Conservation (phyloP, 768 basidiomycete genomes). For the Lyophyllum shimeji region DNA sequence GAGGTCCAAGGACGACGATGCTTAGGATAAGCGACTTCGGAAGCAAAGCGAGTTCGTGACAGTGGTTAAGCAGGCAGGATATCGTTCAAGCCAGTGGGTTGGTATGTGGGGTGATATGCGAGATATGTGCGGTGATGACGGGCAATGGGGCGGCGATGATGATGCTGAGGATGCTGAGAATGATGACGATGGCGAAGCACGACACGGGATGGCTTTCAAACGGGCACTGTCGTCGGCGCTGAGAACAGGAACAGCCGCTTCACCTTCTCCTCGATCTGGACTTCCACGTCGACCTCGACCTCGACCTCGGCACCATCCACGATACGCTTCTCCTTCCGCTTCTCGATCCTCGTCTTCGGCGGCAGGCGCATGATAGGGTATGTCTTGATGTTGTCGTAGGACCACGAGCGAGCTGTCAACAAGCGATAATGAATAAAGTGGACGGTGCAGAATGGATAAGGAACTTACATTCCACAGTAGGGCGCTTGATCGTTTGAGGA, state of each 20-base stretch:
- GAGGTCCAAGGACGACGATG: neutral
- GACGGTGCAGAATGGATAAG: slow-evolving; percentile 1
- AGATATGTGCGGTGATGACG: neutral
- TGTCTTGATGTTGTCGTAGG: slow-evolving; percentile 70
- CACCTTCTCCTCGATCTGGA: slow-evolving; percentile 52
- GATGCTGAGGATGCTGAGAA: slow-evolving; percentile 2
- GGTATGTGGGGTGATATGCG: slow-evolving; percentile 14
- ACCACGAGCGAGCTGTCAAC: slow-evolving; percentile 65
- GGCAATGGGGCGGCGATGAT: slow-evolving; percentile 7
- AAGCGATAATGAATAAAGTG: slow-evolving; percentile 5
- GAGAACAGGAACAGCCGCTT: slow-evolving; percentile 75
- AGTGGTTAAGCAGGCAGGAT: slow-evolving; percentile 5
- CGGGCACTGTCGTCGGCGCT: slow-evolving; percentile 21
- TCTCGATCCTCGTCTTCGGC: slow-evolving; percentile 46
- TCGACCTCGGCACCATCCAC: slow-evolving; percentile 46
- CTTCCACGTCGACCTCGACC: slow-evolving; percentile 47
- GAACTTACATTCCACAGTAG: slow-evolving; percentile 53
- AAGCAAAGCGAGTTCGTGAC: slow-evolving; percentile 9
- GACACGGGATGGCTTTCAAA: slow-evolving; percentile 1
- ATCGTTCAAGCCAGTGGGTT: slow-evolving; percentile 3
- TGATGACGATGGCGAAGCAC: slow-evolving; percentile 2
- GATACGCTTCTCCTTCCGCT: slow-evolving; percentile 48
- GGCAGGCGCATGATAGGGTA: slow-evolving; percentile 64
- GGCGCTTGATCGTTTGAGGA: slow-evolving; percentile 31
- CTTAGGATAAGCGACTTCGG: slow-evolving; percentile 12